A percentile compares a stretch with the other conserved stretches of the same genome.
phyloP scores from a whole-genome alignment of 1,284 basidiomycete species.

The Microstroma glucosiphilum region DNA sequence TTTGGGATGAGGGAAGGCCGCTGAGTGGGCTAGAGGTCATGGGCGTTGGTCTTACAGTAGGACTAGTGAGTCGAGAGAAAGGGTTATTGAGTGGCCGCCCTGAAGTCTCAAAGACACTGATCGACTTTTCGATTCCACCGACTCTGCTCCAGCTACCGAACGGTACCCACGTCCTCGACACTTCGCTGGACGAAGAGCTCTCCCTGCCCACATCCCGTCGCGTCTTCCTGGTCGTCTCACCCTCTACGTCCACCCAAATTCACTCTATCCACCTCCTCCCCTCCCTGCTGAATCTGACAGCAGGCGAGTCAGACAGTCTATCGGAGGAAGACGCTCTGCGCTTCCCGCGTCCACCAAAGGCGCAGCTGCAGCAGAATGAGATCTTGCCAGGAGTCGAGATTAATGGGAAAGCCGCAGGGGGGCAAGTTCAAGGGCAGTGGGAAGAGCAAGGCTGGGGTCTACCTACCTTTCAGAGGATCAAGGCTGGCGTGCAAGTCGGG shows the following conservation, averaged over 20 bases:
- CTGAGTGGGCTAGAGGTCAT: not conserved
- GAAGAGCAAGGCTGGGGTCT: not conserved
- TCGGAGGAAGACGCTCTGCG: not conserved
- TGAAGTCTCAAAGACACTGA: no score
- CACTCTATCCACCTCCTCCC: slow-evolving; percentile 2
- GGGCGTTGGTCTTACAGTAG: not conserved
- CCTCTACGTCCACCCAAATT: not conserved
- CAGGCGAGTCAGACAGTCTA: not conserved
- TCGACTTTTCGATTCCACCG: not conserved
- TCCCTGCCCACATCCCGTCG: not conserved
- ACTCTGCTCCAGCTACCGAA: not conserved
- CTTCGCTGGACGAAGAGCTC: slow-evolving; percentile 2
- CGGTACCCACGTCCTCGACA: not conserved
- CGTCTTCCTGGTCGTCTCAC: not conserved
- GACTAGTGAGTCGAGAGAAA: not conserved
- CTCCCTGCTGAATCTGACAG: slow-evolving; percentile 4
- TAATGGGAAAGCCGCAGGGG: not conserved
- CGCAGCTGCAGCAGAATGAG: not conserved
- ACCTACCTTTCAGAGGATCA: not conserved
- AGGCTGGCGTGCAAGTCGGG: not conserved
- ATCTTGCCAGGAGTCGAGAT: not conserved
- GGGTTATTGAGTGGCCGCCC: not conserved
- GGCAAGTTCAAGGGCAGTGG: not conserved
- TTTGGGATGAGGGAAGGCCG: not conserved
- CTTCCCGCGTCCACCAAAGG: not conserved